A percentile compares a stretch with the other conserved stretches of the same genome.
These are phyloP conservation scores for Trichosporon inkin DNA, from an alignment of 1,284 basidiomycete genomes.

Conservation along the genomic window DNA sequence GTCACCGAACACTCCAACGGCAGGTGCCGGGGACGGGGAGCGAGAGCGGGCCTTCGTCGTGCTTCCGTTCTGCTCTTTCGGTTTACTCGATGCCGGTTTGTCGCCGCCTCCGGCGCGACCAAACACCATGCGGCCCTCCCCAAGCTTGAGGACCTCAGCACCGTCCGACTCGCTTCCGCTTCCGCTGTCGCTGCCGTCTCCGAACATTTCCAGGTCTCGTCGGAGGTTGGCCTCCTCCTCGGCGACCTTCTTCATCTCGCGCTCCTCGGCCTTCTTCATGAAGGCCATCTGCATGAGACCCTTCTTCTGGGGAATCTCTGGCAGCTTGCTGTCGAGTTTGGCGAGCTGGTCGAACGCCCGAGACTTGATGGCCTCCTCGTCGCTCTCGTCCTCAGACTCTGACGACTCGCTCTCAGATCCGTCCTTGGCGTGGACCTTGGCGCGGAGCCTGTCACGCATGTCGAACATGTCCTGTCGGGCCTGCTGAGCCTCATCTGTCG, in stretches of 20 bases:
- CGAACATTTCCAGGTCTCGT: constrained; percentile 59
- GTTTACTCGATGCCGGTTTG: not conserved
- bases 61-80: not conserved
- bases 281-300: constrained; percentile 87
- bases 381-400: constrained; percentile 54
- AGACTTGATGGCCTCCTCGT: constrained; percentile 57
- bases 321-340: constrained; percentile 51
- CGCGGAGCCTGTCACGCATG: constrained; percentile 71
- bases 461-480: constrained; percentile 57
- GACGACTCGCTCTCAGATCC: constrained; percentile 54
- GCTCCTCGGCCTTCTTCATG: constrained; percentile 81
- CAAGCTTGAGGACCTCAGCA: constrained; percentile 43
- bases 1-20: constrained; percentile 17
- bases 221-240: constrained; percentile 66
- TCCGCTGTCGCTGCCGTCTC: constrained; percentile 56
- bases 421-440: constrained; percentile 61
- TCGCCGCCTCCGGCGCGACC: not conserved
- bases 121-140: constrained; percentile 55
- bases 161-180: constrained; percentile 34
- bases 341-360: constrained; percentile 70
- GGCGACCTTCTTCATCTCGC: constrained; percentile 60
- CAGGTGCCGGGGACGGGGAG: constrained; percentile 11
- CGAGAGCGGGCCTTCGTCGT: not conserved
- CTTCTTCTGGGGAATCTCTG: constrained; percentile 50
- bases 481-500: constrained; percentile 33